Evolutionary conservation across 2,329 filamentous ascomycete species (phyloP), one percentile per base, ranked within the genome.

Genomic region (Davidsoniella australis): DNA sequence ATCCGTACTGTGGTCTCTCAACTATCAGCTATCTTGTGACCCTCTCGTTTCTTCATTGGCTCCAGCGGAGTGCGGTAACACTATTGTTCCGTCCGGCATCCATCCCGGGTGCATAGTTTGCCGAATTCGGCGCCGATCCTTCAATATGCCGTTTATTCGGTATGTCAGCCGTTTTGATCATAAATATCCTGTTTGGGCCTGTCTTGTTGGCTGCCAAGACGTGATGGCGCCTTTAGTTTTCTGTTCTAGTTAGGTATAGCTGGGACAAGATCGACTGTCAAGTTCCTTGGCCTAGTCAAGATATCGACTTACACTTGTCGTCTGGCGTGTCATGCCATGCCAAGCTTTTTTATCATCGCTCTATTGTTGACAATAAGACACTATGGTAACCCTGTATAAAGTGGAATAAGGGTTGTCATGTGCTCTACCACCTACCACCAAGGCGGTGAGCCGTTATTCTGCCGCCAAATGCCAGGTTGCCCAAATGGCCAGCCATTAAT

Each of bases 361-460:
- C 9, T 12, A 44, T 44, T 14, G 14, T 16, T n/a, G 14, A 4
- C 23, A n/a, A 45, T 23, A 14, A 39, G 29, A 10, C 29, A 12
- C 29, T 33, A 33, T 2, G 29, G 29, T 33, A 33, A 33, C 29
- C 29, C 29, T 33, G 8, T 33, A 33, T 9, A 9, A 12, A 33
- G 29, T 12, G 29, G 4, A 12, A 33, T 33, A 33, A 33, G 29
- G 29, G 29, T 33, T 33, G 29, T 9, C 6, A 33, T 10, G 26
- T 6, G 20, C 20, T 23, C 20, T 23, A 23, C 20, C 18, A 18
- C 10, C 26, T 33, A 33, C 16, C 16, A 3, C 41, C 7, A 49
- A 49, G 48, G 48, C 48, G 48, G 48, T 49, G 41, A 49, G 48
- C n/a, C 4, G 37, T 16, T 48, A 48, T 48, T 48, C 45, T 48